Percentiles rank a stretch among this genome's conserved stretches.
phyloP scores from a whole-genome alignment of 306 rosid genomes.

The Casuarina equisetifolia region DNA sequence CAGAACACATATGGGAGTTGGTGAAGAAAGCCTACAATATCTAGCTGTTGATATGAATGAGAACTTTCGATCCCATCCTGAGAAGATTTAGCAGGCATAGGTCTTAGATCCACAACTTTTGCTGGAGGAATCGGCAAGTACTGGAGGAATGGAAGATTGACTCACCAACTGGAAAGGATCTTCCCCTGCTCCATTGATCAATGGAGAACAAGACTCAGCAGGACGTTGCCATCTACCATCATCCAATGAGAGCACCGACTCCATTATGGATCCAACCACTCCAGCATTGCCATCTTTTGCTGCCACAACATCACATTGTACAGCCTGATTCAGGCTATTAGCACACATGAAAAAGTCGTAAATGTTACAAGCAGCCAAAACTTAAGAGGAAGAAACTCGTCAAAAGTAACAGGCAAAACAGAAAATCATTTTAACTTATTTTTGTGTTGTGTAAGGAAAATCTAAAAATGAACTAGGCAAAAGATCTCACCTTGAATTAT shows the following conservation, averaged over 20 bases:
- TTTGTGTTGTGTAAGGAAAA: slow-evolving; percentile 8
- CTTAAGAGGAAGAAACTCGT: slow-evolving; percentile 21
- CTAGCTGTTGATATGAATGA: slow-evolving; percentile 69
- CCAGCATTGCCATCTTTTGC: slow-evolving; percentile 59
- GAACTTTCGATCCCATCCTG: slow-evolving; percentile 54
- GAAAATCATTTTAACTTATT: slow-evolving; percentile 17
- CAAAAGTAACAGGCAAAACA: slow-evolving; percentile 8
- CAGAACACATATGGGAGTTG: background rate
- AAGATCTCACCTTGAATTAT: slow-evolving; percentile 58
- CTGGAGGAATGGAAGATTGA: slow-evolving; percentile 92
- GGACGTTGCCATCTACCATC: slow-evolving; percentile 74
- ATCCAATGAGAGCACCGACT: slow-evolving; percentile 81
- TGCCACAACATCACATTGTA: slow-evolving; percentile 63
- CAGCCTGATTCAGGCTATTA: slow-evolving; percentile 71
- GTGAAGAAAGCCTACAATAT: slow-evolving; percentile 58
- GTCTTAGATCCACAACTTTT: slow-evolving; percentile 98
- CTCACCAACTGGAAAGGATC: slow-evolving; percentile 58
- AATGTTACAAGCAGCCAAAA: slow-evolving; percentile 35
- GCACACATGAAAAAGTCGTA: slow-evolving; percentile 28
- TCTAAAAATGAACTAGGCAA: slow-evolving; percentile 13
- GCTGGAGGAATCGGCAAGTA: slow-evolving; percentile 95
- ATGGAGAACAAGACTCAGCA: slow-evolving; percentile 48
- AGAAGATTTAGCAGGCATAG: slow-evolving; percentile 73
- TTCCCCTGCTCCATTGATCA: slow-evolving; percentile 54
- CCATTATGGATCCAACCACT: slow-evolving; percentile 60